Percentiles rank a stretch among this genome's conserved stretches.
Conservation (phyloP, 139 green algal species). For the Chlorella sp. region DNA sequence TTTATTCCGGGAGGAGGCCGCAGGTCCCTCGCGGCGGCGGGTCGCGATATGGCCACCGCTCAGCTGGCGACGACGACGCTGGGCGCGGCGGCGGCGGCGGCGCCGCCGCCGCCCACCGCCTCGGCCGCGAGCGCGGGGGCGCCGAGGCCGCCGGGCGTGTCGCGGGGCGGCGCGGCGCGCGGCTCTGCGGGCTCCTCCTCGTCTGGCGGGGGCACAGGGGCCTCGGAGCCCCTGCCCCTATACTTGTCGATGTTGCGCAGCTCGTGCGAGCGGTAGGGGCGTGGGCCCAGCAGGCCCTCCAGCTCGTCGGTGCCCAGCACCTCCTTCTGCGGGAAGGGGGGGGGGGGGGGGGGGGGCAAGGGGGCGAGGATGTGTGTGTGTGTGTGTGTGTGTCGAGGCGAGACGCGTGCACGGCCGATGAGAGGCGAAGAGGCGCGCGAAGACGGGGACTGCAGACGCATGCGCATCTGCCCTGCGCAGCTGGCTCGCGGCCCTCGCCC, state of each 20-base stretch:
- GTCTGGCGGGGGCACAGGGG: background rate
- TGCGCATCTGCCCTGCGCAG: too few species aligned
- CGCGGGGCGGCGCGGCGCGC: conserved; percentile 7
- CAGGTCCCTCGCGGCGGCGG: too few species aligned
- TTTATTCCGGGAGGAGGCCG: too few species aligned
- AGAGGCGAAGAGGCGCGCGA: too few species aligned
- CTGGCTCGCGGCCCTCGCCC: background rate
- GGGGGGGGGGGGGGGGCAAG: background rate
- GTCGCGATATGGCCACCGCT: too few species aligned
- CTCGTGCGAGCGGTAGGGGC: conserved; percentile 85
- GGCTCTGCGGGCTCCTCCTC: background rate
- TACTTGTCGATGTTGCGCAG: conserved; percentile 98
- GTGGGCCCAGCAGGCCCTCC: conserved; percentile 84
- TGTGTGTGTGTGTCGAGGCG: background rate
- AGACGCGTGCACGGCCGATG: background rate
- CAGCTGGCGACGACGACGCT: too few species aligned
- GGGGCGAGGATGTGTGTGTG: background rate
- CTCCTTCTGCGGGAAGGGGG: conserved; percentile 59
- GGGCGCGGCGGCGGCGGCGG: too few species aligned
- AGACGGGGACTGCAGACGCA: too few species aligned
- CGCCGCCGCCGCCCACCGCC: too few species aligned
- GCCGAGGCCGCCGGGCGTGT: too few species aligned
- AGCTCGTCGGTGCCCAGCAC: conserved; percentile 91
- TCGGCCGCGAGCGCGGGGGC: too few species aligned
- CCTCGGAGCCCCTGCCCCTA: conserved; percentile 47